Evolutionary conservation across 257 asterid species (phyloP).

Genomic region (Asclepias syriaca): DNA sequence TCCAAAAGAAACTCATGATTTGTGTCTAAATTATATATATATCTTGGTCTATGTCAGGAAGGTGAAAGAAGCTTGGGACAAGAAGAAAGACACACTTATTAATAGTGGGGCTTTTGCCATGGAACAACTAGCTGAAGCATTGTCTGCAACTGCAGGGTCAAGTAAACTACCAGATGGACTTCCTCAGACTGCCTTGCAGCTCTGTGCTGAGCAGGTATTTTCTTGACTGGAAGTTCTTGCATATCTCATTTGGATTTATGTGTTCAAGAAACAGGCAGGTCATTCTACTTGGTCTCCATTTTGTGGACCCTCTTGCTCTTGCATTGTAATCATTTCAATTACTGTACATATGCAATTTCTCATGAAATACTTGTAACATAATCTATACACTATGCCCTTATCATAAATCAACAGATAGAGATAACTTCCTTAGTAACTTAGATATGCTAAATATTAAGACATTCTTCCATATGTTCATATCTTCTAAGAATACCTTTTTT

Average conservation of each 20-base stretch:
- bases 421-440: neutral
- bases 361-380: neutral
- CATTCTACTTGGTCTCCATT: neutral
- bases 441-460: neutral
- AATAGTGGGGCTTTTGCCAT: conserved; percentile 75
- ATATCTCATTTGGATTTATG: neutral
- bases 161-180: conserved; percentile 65
- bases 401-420: neutral
- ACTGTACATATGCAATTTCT: neutral
- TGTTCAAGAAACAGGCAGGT: neutral
- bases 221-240: neutral
- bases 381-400: neutral
- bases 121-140: conserved; percentile 84
- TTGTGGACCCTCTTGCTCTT: neutral
- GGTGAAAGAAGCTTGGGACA: conserved; percentile 94
- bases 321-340: neutral
- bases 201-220: conserved; percentile 77
- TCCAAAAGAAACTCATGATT: neutral
- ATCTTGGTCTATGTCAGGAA: conserved; percentile 43
- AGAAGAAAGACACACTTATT: conserved; percentile 53
- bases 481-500: neutral
- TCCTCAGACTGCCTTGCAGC: conserved; percentile 47
- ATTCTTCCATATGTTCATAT: neutral
- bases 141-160: conserved; percentile 52
- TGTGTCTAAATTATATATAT: neutral